Percentiles rank a stretch among this genome's conserved stretches.
phyloP scores from a whole-genome alignment of 441 rosid species.

The Eruca vesicaria region DNA sequence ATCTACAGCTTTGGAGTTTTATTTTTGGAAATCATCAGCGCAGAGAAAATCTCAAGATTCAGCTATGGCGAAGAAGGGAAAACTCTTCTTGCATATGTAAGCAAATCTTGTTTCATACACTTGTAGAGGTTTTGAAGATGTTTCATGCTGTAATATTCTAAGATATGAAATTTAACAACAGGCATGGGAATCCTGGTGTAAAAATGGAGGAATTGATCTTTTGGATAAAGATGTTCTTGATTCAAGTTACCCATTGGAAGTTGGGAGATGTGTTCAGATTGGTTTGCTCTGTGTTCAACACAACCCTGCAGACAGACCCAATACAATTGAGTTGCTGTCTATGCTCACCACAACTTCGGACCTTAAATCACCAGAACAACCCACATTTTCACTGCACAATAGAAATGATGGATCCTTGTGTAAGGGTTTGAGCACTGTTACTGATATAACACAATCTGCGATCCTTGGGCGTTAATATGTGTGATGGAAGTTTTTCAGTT shows the following conservation, averaged over 20 bases:
- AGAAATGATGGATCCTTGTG: neutral
- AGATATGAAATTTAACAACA: too few species aligned
- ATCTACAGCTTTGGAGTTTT: slow-evolving; percentile 57
- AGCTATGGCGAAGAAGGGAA: slow-evolving; percentile 18
- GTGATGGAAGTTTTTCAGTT: neutral
- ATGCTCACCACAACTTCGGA: slow-evolving; percentile 14
- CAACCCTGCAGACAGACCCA: slow-evolving; percentile 10
- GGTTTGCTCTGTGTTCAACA: slow-evolving; percentile 24
- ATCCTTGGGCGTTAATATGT: slow-evolving; percentile 4
- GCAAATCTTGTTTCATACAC: neutral
- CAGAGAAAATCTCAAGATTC: slow-evolving; percentile 45
- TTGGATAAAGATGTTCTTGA: too few species aligned
- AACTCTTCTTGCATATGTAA: slow-evolving; percentile 44
- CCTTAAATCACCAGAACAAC: slow-evolving; percentile 19
- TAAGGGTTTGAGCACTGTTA: neutral
- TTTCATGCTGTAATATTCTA: too few species aligned
- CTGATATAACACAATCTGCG: neutral
- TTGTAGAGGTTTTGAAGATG: too few species aligned
- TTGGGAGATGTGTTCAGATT: slow-evolving; percentile 5
- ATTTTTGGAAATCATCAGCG: slow-evolving; percentile 57
- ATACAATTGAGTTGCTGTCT: neutral
- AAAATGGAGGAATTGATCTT: neutral
- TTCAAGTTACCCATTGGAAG: neutral
- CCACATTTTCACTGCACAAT: neutral
- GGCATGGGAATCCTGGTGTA: slow-evolving; percentile 17